Percentiles rank a stretch among this genome's conserved stretches.
phyloP scores from a whole-genome alignment of 805 yeast species.

The Schwanniomyces sp. region DNA sequence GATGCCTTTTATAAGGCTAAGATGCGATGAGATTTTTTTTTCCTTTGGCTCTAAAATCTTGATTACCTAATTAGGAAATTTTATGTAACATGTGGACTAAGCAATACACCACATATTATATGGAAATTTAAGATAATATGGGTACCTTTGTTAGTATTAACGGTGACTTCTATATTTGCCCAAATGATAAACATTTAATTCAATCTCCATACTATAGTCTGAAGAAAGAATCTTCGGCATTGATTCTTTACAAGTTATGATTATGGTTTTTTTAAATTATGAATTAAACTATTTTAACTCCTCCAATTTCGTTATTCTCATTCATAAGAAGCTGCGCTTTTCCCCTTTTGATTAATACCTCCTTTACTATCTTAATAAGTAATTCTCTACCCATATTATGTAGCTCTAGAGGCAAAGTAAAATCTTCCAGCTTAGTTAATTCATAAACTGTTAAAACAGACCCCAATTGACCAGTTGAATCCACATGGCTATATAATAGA shows the following conservation, averaged over 20 bases:
- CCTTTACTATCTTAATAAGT: conserved; percentile 51
- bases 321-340: conserved; percentile 73
- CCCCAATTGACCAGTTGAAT: conserved; percentile 73
- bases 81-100: conserved; percentile 15
- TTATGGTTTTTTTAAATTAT: neutral
- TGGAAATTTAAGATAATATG: neutral
- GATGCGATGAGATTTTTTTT: conserved; percentile 6
- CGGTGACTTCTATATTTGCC: conserved; percentile 2
- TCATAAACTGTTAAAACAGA: conserved; percentile 82
- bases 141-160: conserved; percentile 7
- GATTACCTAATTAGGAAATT: conserved; percentile 18
- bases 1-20: conserved; percentile 4
- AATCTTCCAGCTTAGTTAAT: conserved; percentile 61
- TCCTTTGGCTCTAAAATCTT: conserved; percentile 1
- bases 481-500: conserved; percentile 38
- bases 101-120: conserved; percentile 18
- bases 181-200: neutral
- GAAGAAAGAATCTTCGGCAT: neutral
- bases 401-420: conserved; percentile 56
- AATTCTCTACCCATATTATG: conserved; percentile 59
- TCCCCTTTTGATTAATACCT: conserved; percentile 60
- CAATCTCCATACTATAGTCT: neutral
- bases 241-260: neutral
- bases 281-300: conserved; percentile 64
- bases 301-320: conserved; percentile 61